Evolutionary conservation across 257 asterid genomes (phyloP).

Genomic region (Orobanche coerulescens): DNA sequence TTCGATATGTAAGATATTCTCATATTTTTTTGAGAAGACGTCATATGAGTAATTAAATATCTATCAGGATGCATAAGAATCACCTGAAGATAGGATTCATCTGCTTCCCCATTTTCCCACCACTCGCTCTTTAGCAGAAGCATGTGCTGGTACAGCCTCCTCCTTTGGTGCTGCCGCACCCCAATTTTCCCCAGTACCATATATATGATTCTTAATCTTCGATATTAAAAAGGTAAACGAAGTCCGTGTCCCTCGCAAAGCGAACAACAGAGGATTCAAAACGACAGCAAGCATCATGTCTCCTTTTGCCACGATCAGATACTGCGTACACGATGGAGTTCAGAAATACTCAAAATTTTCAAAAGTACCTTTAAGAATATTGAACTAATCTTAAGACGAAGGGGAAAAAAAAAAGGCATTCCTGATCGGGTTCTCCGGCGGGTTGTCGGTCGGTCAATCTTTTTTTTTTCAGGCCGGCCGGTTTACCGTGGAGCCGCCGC

Average conservation of each 20-base stretch:
- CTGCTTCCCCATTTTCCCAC: constrained; percentile 80
- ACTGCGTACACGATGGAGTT: constrained; percentile 38
- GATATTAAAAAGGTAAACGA: constrained; percentile 42
- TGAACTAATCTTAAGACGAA: no score
- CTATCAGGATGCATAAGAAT: constrained; percentile 7
- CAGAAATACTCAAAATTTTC: no score
- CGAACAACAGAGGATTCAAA: constrained; percentile 72
- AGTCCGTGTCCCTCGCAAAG: constrained; percentile 62
- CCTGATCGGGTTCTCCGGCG: no score
- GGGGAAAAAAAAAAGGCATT: no score
- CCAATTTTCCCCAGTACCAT: constrained; percentile 23
- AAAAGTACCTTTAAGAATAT: no score
- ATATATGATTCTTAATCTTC: constrained; percentile 30
- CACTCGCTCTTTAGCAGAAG: constrained; percentile 70
- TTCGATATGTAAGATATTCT: not conserved
- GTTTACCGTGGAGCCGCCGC: no score
- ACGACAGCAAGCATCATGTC: constrained; percentile 67
- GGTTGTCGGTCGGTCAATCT: no score
- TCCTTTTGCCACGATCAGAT: constrained; percentile 66
- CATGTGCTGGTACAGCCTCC: constrained; percentile 25
- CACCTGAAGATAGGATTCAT: constrained; percentile 26
- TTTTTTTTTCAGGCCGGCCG: no score
- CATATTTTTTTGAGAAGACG: no score
- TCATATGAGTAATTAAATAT: not conserved
- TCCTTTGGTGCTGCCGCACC: constrained; percentile 35